A percentile compares a stretch with the other conserved stretches of the same genome.
These are phyloP conservation scores for Fusarium penzigii DNA, from an alignment of 2,329 filamentous ascomycete species.

Conservation along the genomic window DNA sequence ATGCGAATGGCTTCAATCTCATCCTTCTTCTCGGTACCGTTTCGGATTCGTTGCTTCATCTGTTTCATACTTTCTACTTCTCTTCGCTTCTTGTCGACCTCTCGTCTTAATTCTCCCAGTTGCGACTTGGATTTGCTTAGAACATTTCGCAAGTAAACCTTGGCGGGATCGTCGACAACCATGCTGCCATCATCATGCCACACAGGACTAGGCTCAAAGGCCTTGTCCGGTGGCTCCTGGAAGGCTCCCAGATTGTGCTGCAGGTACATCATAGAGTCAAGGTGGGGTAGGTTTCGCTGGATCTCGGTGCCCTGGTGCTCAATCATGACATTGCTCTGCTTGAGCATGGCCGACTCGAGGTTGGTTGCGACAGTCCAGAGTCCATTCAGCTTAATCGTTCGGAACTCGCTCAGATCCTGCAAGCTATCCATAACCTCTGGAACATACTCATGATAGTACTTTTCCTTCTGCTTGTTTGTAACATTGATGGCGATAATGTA, in stretches of 20 bases:
- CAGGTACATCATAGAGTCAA: slow-evolving; percentile 98
- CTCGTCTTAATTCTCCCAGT: slow-evolving; percentile 74
- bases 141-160: slow-evolving; percentile 88
- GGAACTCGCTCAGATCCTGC: slow-evolving; percentile 90
- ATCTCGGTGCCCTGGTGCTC: slow-evolving; percentile 78
- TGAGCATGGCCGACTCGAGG: slow-evolving; percentile 78
- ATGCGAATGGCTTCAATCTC: slow-evolving; percentile 81
- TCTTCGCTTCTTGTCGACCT: slow-evolving; percentile 81
- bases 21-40: slow-evolving; percentile 85
- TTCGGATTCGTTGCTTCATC: slow-evolving; percentile 72
- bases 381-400: slow-evolving; percentile 78
- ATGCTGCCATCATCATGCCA: slow-evolving; percentile 94
- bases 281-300: slow-evolving; percentile 78
- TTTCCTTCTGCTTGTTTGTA: slow-evolving; percentile 96
- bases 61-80: slow-evolving; percentile 80
- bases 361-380: slow-evolving; percentile 81
- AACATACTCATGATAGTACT: slow-evolving; percentile 95
- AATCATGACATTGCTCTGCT: slow-evolving; percentile 71
- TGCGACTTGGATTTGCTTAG: slow-evolving; percentile 87
- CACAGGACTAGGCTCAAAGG: slow-evolving; percentile 91
- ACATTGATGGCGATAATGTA: slow-evolving; percentile 96
- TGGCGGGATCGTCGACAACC: slow-evolving; percentile 82
- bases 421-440: slow-evolving; percentile 91
- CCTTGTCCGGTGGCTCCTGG: slow-evolving; percentile 81
- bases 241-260: slow-evolving; percentile 83